Base-by-base conservation (phyloP, 768 basidiomycete genomes). In the Vararia minispora region DNA sequence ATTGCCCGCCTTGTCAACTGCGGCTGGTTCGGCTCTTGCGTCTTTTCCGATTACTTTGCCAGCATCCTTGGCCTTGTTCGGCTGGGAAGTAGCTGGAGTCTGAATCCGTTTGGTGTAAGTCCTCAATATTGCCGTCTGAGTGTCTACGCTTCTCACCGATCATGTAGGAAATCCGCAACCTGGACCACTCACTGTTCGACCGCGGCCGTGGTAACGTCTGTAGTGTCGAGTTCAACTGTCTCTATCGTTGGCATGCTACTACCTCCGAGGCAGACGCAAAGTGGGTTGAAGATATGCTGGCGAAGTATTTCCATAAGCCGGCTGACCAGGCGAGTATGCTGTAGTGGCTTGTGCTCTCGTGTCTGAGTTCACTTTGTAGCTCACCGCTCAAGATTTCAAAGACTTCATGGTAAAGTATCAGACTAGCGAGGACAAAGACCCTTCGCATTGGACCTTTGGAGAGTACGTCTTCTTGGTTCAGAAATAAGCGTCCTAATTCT, bases 241-340 rank as follows among this genome's bases (percentile, higher is more conserved):
- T 89, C 39, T 89, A 89, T 57, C 72, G 82, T 67, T 74, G 87
- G 87, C 87, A 90, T 32, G 79, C 87, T 1, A 87, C 86, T 0
- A 84, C 80, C 0, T 85, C 80, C 30, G 48, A 52, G 12, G 66
- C 69, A 37, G 86, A 88, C 37, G 86, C 83, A 52, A 57, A 74
- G 40, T 88, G 83, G 82, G 71, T 77, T 3, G 50, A 59, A 25
- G 21, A 52, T 14, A 55, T 74, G 13, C 74, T 82, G 49, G 45
- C 48, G 21, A 40, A 65, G 5, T 41, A 78, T 27, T 87, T 86
- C 56, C 62, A 65, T 3, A 73, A 74, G 48, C 41, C 62, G 0
- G 57, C 65, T 3, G 73, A 82, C 2, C 28, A 50, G 8, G 57
- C 60, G 28, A 8, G 49, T 42, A 4, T 28, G n/a, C n/a, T 28